Evolutionary conservation across 257 asterid species (phyloP).

Genomic region (Marsdenia floribunda): DNA sequence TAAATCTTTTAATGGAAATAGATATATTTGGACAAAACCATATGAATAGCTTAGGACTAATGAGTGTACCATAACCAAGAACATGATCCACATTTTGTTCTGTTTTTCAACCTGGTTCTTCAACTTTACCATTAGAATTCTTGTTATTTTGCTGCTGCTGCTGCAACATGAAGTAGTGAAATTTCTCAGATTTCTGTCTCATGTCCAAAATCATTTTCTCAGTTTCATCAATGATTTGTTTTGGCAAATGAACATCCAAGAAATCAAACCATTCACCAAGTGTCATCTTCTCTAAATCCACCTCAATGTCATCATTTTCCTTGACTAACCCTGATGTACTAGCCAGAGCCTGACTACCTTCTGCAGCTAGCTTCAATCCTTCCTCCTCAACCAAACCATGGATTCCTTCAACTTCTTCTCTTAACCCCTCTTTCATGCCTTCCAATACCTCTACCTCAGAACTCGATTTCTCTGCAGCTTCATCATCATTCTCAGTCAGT

Average conservation of each 20-base stretch:
- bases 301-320: conserved; percentile 9
- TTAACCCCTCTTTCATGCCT: too few relatives aligned
- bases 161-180: conserved; percentile 48
- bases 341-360: too few relatives aligned
- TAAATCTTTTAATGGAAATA: too few relatives aligned
- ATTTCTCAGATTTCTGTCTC: conserved; percentile 49
- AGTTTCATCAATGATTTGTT: conserved; percentile 54
- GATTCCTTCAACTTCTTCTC: background rate
- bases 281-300: conserved; percentile 55
- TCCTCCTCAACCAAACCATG: too few relatives aligned
- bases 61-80: background rate
- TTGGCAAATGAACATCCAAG: conserved; percentile 48
- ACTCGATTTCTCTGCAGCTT: background rate
- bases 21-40: too few relatives aligned
- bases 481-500: conserved; percentile 3
- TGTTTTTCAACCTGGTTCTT: background rate
- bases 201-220: conserved; percentile 60
- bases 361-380: too few relatives aligned
- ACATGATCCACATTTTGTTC: background rate
- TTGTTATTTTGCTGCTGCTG: conserved; percentile 34
- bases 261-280: conserved; percentile 62
- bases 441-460: too few relatives aligned
- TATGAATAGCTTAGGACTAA: too few relatives aligned
- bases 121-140: conserved; percentile 24
- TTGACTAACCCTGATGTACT: too few relatives aligned